Base-by-base conservation (phyloP, 352 stramenopile genomes). In the Globisporangium polare region DNA sequence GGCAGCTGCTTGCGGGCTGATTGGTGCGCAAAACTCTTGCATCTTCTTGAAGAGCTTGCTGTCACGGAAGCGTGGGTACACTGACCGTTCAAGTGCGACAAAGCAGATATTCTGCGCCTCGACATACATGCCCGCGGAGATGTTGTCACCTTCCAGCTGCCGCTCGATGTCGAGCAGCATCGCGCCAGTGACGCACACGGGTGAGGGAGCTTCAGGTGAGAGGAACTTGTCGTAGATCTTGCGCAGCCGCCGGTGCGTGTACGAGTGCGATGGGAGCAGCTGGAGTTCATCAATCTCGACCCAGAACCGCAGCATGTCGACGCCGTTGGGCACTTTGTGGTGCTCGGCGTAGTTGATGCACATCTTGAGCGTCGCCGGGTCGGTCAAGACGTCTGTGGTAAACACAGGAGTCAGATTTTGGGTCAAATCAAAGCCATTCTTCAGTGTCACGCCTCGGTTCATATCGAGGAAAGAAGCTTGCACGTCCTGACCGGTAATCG, bases 201-300 rank as follows among this genome's bases (percentile, higher is more conserved):
- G 84, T 10, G 79, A 90, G 15, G 66, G 71, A 5, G 84, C 84
- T 8, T 90, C 77, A 0, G 80, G 80, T 0, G 82, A 90, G 8
- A 94, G 55, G 49, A 94, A 94, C 65, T 94, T 94, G 73, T 94
- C 80, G 70, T 94, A 94, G 66, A 94, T 92, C 56, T 94, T 91
- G 37, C 72, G 84, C 13, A 94, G 73, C 10, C 83, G 78, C 2
- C 83, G 83, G 56, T 90, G 76, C 15, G 84, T 94, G 67, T 94
- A 94, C 41, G 83, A 90, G 35, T 90, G 80, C 18, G 80, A 90
- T 24, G 84, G 82, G 15, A 94, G 62, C 47, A 85, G 68, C 53
- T 87, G 77, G 35, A 94, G 64, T 53, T 89, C 73, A 63, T 92
- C 82, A 46, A 94, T 87, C 56, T 94, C 84, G 64, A 86, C 78